Conservation (phyloP, 2,329 filamentous ascomycete genomes). For the Diplocarpon rosae region DNA sequence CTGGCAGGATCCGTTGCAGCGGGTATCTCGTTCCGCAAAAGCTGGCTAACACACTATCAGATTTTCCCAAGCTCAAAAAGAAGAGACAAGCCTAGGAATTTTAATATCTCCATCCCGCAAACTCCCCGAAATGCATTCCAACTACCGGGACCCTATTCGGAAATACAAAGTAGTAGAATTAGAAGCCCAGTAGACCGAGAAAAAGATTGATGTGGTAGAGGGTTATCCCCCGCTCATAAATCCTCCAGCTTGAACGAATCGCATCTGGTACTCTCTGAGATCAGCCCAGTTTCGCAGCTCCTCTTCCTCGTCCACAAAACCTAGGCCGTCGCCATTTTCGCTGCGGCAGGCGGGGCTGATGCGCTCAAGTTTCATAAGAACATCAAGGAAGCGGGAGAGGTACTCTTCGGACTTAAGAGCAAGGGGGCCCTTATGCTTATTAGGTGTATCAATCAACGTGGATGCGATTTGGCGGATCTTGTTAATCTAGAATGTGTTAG, state of each 20-base stretch:
- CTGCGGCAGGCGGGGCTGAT: conserved; percentile 32
- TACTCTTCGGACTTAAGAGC: conserved; percentile 57
- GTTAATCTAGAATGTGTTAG: conserved; percentile 39
- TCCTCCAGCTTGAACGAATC: conserved; percentile 56
- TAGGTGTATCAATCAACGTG: conserved; percentile 58
- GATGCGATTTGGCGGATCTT: conserved; percentile 80
- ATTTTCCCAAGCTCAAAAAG: no score
- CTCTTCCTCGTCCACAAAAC: conserved; percentile 67
- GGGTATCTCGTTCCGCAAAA: no score
- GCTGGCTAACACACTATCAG: no score
- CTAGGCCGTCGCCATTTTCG: no score
- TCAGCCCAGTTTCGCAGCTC: conserved; percentile 71
- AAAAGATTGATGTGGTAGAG: no score
- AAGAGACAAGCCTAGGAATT: no score
- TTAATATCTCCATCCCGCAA: no score
- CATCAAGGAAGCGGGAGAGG: conserved; percentile 60
- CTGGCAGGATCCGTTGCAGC: no score
- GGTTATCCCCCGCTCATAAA: conserved; percentile 26
- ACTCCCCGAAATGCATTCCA: no score
- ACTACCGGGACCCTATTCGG: no score
- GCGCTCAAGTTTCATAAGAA: conserved; percentile 60
- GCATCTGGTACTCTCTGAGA: conserved; percentile 65
- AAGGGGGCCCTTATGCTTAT: conserved; percentile 39
- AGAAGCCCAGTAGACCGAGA: no score
- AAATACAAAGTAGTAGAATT: no score